Conservation (phyloP, 805 yeast genomes). For the Isabelozyma pseudorhagii region DNA sequence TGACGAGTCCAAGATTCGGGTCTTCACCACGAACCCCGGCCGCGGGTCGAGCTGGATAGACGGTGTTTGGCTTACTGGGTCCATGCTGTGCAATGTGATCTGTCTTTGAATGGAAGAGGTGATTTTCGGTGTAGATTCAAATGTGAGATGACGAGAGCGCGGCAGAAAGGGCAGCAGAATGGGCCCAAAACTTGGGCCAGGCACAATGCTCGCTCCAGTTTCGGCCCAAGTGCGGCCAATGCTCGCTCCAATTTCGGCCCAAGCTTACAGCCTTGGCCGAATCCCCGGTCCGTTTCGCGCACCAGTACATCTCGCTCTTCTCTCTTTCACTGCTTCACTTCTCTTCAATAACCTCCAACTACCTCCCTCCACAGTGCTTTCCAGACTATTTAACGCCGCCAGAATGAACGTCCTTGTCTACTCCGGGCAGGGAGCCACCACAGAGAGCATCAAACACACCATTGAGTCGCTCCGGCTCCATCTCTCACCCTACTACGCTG, state of each 20-base stretch:
- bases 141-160: too few relatives aligned
- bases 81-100: neutral
- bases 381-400: neutral
- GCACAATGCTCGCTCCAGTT: neutral
- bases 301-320: neutral
- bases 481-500: slow-evolving; percentile 87
- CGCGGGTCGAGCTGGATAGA: slow-evolving; percentile 43
- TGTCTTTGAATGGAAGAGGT: too few relatives aligned
- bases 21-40: slow-evolving; percentile 74
- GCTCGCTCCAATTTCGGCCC: too few relatives aligned
- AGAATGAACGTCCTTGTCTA: slow-evolving; percentile 37
- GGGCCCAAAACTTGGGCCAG: neutral
- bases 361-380: neutral
- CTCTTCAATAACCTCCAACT: neutral
- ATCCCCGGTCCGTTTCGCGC: too few relatives aligned
- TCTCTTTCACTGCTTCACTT: neutral
- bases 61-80: neutral
- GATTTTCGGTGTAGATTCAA: too few relatives aligned
- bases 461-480: slow-evolving; percentile 69
- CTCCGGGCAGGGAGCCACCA: slow-evolving; percentile 74
- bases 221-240: too few relatives aligned
- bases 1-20: slow-evolving; percentile 43
- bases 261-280: too few relatives aligned
- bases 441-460: slow-evolving; percentile 82
- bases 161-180: too few relatives aligned